phyloP scores from a whole-genome alignment of 2,329 filamentous ascomycete genomes.

The Stachybotrys elegans region DNA sequence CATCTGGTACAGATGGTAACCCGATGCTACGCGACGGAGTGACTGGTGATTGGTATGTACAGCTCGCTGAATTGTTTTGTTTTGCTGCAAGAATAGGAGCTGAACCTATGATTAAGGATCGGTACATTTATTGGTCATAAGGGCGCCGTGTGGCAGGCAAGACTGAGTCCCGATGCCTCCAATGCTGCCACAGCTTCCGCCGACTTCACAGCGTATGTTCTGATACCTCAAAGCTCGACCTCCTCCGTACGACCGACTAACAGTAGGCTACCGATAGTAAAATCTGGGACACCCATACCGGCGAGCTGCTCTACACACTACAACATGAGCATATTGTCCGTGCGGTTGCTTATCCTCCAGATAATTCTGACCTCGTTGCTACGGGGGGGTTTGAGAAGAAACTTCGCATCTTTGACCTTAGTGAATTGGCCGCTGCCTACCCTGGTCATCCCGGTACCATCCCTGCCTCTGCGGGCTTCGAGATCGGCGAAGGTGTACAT shows the following conservation, averaged over 20 bases:
- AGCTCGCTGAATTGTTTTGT: too few species aligned
- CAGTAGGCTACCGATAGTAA: too few species aligned
- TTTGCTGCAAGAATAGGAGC: too few species aligned
- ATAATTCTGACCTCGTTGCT: conserved; percentile 77
- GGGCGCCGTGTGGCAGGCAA: conserved; percentile 94
- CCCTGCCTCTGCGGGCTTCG: conserved; percentile 63
- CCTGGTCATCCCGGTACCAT: conserved; percentile 40
- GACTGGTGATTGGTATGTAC: conserved; percentile 81
- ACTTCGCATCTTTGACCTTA: conserved; percentile 86
- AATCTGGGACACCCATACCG: conserved; percentile 95
- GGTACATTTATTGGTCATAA: conserved; percentile 98
- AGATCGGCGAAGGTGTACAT: conserved; percentile 83
- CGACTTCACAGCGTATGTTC: conserved; percentile 82
- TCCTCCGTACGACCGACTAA: too few species aligned
- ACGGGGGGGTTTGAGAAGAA: conserved; percentile 97
- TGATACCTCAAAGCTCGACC: too few species aligned
- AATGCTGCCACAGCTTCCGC: conserved; percentile 91
- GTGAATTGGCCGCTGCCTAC: conserved; percentile 45
- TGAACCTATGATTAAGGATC: conserved; percentile 70
- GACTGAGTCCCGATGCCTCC: conserved; percentile 80
- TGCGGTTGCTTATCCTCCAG: conserved; percentile 81
- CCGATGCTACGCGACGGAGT: conserved; percentile 96
- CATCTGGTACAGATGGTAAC: conserved; percentile 68
- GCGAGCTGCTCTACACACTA: conserved; percentile 80
- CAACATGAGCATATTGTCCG: conserved; percentile 95